Percentiles rank a stretch among this genome's conserved stretches.
phyloP scores from a whole-genome alignment of 1,139 yeast genomes.

The Saccharomycopsis hybrid region DNA sequence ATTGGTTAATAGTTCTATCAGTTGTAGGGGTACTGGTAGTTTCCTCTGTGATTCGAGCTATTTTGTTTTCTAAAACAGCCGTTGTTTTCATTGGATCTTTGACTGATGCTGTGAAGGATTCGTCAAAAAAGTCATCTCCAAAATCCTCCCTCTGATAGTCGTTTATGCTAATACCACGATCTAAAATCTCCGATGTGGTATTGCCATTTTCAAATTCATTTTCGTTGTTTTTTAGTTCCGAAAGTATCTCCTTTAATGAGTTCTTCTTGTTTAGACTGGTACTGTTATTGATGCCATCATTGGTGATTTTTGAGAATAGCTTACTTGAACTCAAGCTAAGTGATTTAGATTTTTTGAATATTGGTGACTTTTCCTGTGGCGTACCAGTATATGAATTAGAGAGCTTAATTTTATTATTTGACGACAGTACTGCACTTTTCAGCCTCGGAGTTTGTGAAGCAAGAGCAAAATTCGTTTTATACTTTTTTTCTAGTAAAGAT shows the following conservation, averaged over 20 bases:
- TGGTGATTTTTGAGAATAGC: not conserved
- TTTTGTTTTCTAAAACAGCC: too few species aligned
- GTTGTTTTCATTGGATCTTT: too few species aligned
- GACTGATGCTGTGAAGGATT: not conserved
- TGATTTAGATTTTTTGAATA: constrained; percentile 7
- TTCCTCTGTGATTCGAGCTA: too few species aligned
- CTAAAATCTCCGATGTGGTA: constrained; percentile 18
- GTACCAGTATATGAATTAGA: not conserved
- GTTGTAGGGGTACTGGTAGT: too few species aligned
- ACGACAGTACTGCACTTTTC: not conserved
- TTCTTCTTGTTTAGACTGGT: not conserved
- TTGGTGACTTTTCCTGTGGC: not conserved
- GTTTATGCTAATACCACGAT: constrained; percentile 15
- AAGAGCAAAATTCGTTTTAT: constrained; percentile 16
- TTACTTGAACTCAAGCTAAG: constrained; percentile 2
- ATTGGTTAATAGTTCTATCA: too few species aligned
- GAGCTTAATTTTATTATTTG: not conserved
- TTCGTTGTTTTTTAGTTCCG: constrained; percentile 10
- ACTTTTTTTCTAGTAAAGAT: constrained; percentile 15
- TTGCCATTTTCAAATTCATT: constrained; percentile 8
- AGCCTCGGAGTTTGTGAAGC: constrained; percentile 9
- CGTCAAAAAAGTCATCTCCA: constrained; percentile 19
- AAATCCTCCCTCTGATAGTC: constrained; percentile 14
- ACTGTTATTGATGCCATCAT: not conserved
- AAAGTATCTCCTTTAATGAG: constrained; percentile 12